These are phyloP conservation scores for Camellia japonica DNA, from an alignment of 148 eudicot genomes.

Conservation along the genomic window DNA sequence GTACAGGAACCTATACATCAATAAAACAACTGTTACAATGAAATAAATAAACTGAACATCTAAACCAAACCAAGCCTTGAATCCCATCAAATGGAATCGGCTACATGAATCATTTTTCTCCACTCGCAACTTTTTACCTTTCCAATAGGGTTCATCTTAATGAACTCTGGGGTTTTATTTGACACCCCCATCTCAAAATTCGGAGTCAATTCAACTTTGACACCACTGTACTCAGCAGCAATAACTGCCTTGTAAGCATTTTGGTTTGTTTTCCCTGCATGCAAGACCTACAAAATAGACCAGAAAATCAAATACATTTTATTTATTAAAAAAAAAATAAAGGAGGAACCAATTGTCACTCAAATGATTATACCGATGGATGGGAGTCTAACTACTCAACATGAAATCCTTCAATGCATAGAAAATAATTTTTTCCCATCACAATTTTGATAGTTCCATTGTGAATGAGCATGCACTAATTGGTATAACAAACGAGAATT, in stretches of 20 bases:
- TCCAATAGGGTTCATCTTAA: slow-evolving; percentile 69
- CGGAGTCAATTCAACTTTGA: slow-evolving; percentile 38
- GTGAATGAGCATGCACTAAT: background rate
- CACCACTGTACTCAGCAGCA: slow-evolving; percentile 62
- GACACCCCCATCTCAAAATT: slow-evolving; percentile 65
- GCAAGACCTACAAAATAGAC: slow-evolving; percentile 42
- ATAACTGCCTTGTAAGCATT: slow-evolving; percentile 60
- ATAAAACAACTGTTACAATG: background rate
- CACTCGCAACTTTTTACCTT: slow-evolving; percentile 35
- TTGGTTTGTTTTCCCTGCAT: slow-evolving; percentile 46
- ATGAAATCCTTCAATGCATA: background rate
- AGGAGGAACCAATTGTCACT: background rate
- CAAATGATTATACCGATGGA: background rate
- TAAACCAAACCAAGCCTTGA: background rate
- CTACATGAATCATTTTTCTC: too few species aligned
- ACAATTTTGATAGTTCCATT: background rate
- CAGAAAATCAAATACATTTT: background rate
- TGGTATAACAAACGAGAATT: background rate
- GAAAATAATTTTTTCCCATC: background rate
- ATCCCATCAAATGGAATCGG: too few species aligned
- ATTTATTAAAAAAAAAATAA: background rate
- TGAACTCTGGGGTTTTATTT: slow-evolving; percentile 60
- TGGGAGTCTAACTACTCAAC: background rate
- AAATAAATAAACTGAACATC: background rate
- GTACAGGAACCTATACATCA: slow-evolving; percentile 53